Evolutionary conservation across 2,329 filamentous ascomycete genomes (phyloP).

Genomic region (Hypoxylon sp.): DNA sequence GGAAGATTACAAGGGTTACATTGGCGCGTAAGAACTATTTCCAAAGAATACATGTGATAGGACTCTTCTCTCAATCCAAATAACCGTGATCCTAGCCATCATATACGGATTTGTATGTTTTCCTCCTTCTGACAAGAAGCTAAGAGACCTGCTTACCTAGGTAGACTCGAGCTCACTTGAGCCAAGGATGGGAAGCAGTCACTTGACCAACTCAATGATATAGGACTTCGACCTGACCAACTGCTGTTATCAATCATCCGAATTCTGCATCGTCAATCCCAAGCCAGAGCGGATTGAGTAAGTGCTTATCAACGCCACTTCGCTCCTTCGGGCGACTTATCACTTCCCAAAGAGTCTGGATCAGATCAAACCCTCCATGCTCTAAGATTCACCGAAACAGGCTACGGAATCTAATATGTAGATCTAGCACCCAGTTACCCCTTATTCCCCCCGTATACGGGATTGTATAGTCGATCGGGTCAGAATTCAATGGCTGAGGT

Average conservation of each 20-base stretch:
- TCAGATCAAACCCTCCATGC: not conserved
- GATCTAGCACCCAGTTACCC: not conserved
- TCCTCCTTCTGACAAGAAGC: not conserved
- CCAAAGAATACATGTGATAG: not conserved
- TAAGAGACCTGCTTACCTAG: not conserved
- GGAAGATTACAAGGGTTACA: not conserved
- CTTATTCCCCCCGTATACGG: not conserved
- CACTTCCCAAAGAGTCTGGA: not conserved
- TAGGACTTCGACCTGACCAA: not conserved
- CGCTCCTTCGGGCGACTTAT: slow-evolving; percentile 10
- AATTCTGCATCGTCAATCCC: not conserved
- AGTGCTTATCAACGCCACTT: slow-evolving; percentile 32
- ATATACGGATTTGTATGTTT: not conserved
- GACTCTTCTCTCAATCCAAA: not conserved
- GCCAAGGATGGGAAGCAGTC: not conserved
- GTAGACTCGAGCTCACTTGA: not conserved
- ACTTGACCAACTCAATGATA: not conserved
- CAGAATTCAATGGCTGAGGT: not conserved
- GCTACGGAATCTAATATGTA: slow-evolving; percentile 6
- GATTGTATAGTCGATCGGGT: not conserved
- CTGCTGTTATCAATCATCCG: slow-evolving; percentile 2
- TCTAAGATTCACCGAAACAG: not conserved
- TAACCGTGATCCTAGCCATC: not conserved
- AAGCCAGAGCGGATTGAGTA: slow-evolving; percentile 17
- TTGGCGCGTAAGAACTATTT: not conserved